Percentiles rank a stretch among this genome's conserved stretches.
These are phyloP conservation scores for Cyberlindnera nakhonratchasimensis DNA, from an alignment of 805 yeast species.

Conservation along the genomic window DNA sequence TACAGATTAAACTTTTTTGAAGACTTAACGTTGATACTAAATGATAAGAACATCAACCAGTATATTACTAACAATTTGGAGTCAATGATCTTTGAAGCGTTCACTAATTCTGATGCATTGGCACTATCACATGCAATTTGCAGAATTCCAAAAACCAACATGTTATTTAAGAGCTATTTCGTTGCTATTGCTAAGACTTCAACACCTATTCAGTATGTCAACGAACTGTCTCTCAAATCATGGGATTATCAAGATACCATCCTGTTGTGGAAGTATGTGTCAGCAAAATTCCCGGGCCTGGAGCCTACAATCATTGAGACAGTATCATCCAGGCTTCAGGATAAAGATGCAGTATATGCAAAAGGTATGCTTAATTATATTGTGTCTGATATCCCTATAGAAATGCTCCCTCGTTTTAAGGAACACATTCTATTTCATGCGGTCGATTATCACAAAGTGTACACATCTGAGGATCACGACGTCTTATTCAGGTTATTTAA, in stretches of 20 bases:
- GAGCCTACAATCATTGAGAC: background rate
- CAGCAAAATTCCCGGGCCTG: background rate
- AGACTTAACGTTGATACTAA: constrained; percentile 4
- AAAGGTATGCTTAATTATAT: constrained; percentile 3
- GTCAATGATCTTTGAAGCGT: constrained; percentile 19
- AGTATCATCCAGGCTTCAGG: constrained; percentile 3
- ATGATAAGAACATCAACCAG: constrained; percentile 4
- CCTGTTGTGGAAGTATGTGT: constrained; percentile 1
- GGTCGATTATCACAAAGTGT: constrained; percentile 12
- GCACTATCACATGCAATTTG: constrained; percentile 14
- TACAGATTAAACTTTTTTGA: constrained; percentile 19
- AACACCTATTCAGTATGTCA: background rate
- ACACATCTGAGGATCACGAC: constrained; percentile 1
- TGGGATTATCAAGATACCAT: constrained; percentile 3
- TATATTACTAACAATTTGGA: constrained; percentile 26
- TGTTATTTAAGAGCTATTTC: constrained; percentile 15
- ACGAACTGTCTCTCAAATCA: background rate
- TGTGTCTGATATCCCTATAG: background rate
- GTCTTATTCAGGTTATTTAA: constrained; percentile 3
- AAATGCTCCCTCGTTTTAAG: constrained; percentile 4
- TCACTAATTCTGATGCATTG: constrained; percentile 5
- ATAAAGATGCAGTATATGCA: constrained; percentile 7
- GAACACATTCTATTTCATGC: constrained; percentile 17
- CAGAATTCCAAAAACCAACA: constrained; percentile 10
- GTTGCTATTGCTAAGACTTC: constrained; percentile 7